Evolutionary conservation across 108 stramenopile species (phyloP).

Genomic region (Nitzschia putrida): DNA sequence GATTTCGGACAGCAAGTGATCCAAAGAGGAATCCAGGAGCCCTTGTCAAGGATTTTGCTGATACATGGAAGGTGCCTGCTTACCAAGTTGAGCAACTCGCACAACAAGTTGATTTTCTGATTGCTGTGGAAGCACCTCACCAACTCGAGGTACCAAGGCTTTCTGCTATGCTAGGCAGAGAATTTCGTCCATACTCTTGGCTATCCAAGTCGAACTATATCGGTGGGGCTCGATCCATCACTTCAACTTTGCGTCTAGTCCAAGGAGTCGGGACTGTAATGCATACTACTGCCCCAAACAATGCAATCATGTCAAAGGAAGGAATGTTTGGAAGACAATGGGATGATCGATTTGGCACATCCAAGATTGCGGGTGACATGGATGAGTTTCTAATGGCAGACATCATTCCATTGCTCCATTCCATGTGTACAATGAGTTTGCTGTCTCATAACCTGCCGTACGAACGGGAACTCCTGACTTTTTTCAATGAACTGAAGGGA

Average conservation of each 20-base stretch:
- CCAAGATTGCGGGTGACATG: constrained; percentile 42
- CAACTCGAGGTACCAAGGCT: constrained; percentile 10
- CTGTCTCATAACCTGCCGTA: constrained; percentile 30
- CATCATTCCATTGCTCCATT: constrained; percentile 36
- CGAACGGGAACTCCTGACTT: constrained; percentile 29
- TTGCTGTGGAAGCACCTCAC: constrained; percentile 33
- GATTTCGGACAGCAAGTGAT: constrained; percentile 39
- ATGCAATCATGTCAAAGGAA: background rate
- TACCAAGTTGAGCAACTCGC: constrained; percentile 22
- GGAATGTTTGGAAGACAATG: constrained; percentile 41
- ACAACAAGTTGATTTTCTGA: constrained; percentile 12
- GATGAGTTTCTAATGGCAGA: constrained; percentile 56
- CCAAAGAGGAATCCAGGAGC: constrained; percentile 16
- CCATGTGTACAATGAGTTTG: constrained; percentile 39
- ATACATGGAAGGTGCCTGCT: constrained; percentile 23
- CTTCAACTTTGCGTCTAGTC: constrained; percentile 44
- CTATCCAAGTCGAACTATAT: constrained; percentile 27
- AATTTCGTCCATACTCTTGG: constrained; percentile 33
- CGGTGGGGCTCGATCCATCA: constrained; percentile 47
- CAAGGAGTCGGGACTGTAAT: constrained; percentile 42
- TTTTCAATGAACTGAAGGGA: constrained; percentile 23
- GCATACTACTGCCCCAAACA: background rate
- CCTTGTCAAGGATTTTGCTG: constrained; percentile 41
- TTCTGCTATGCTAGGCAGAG: background rate
- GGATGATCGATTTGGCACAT: background rate